A percentile compares a stretch with the other conserved stretches of the same genome.
These are phyloP conservation scores for Xylaria sp. DNA, from an alignment of 2,329 filamentous ascomycete species.

Conservation along the genomic window DNA sequence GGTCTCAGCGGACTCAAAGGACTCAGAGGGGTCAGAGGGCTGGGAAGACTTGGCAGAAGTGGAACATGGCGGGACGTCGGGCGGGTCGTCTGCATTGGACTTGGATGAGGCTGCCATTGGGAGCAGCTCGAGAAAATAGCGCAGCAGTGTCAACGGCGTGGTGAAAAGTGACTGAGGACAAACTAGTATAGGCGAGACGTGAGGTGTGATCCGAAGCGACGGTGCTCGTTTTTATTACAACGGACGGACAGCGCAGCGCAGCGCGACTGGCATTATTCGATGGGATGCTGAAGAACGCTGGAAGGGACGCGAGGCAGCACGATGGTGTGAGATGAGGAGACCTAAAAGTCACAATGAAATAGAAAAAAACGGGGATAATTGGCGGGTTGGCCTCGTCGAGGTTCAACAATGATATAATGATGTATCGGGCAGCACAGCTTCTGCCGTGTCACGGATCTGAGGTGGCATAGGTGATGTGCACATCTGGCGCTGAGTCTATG, in stretches of 20 bases:
- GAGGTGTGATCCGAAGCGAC: neutral
- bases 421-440: slow-evolving; percentile 22
- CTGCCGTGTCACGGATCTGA: slow-evolving; percentile 24
- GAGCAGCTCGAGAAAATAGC: slow-evolving; percentile 23
- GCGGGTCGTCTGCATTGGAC: slow-evolving; percentile 22
- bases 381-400: slow-evolving; percentile 9
- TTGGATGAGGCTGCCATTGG: slow-evolving; percentile 17
- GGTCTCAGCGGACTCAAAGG: slow-evolving; percentile 9
- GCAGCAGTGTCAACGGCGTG: neutral
- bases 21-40: neutral
- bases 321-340: neutral
- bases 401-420: slow-evolving; percentile 12
- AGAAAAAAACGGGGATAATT: neutral
- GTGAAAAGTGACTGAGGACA: neutral
- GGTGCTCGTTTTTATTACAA: slow-evolving; percentile 5
- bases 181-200: neutral
- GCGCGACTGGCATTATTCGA: slow-evolving; percentile 19
- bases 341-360: neutral
- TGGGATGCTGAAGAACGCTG: neutral
- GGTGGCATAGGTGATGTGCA: slow-evolving; percentile 20
- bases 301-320: slow-evolving; percentile 1
- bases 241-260: slow-evolving; percentile 6
- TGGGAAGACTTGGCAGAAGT: slow-evolving; percentile 12
- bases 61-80: slow-evolving; percentile 16
- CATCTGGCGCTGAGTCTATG: slow-evolving; percentile 3